Percentiles rank a stretch among this genome's conserved stretches.
These are phyloP conservation scores for Mangifera indica DNA, from an alignment of 345 rosid genomes.

Conservation along the genomic window DNA sequence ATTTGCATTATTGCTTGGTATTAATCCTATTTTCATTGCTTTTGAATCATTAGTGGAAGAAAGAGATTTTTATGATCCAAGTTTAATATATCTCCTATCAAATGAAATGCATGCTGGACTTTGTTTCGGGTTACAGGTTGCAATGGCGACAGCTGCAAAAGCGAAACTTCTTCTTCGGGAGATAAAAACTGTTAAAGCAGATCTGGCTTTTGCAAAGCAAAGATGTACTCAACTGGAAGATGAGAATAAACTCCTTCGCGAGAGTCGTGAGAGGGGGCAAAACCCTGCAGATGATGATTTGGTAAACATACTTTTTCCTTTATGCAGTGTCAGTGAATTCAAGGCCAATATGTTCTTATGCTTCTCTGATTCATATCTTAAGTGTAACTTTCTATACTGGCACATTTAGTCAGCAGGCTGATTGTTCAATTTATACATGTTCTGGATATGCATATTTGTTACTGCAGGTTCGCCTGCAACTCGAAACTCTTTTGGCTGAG, in stretches of 20 bases:
- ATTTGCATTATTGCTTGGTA: not conserved
- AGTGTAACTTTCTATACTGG: not conserved
- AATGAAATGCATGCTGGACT: conserved; percentile 37
- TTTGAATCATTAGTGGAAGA: not conserved
- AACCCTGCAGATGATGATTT: conserved; percentile 88
- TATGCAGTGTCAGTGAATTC: too few relatives aligned
- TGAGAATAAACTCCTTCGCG: conserved; percentile 85
- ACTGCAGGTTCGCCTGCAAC: conserved; percentile 82
- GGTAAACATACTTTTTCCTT: conserved; percentile 37
- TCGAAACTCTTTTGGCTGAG: conserved; percentile 95
- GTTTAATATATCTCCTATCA: conserved; percentile 15
- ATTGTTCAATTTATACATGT: not conserved
- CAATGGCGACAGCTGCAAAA: conserved; percentile 97
- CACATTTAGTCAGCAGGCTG: not conserved
- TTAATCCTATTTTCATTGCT: not conserved
- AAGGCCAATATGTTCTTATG: not conserved
- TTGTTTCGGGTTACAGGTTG: conserved; percentile 58
- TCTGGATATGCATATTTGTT: not conserved
- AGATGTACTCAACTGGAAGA: conserved; percentile 89
- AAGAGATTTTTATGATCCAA: not conserved
- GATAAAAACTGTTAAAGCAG: conserved; percentile 86
- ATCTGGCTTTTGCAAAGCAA: conserved; percentile 81
- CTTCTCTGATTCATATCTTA: conserved; percentile 1
- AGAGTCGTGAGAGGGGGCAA: conserved; percentile 74
- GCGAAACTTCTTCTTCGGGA: conserved; percentile 96